Evolutionary conservation across 768 basidiomycete species (phyloP).

Genomic region (Leccinellum luteum): DNA sequence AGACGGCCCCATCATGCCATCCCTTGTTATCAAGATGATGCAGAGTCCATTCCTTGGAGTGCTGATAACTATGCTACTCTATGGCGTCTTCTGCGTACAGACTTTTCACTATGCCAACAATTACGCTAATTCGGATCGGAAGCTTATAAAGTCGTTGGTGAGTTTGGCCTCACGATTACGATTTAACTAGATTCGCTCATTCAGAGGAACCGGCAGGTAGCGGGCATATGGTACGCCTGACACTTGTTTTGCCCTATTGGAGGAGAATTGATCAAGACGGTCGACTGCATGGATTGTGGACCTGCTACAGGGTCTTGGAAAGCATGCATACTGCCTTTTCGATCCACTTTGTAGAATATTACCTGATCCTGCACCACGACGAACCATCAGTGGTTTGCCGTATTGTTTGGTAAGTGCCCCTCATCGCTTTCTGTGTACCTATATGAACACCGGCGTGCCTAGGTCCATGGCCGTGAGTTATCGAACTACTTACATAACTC

Average conservation of each 20-base stretch:
- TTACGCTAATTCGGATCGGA: constrained; percentile 7
- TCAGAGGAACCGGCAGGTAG: constrained; percentile 5
- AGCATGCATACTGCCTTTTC: constrained; percentile 14
- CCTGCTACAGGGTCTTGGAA: constrained; percentile 11
- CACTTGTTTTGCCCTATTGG: no score
- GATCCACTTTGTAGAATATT: constrained; percentile 12
- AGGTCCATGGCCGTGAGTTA: constrained; percentile 13
- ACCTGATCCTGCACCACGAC: constrained; percentile 15
- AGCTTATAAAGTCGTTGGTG: constrained; percentile 12
- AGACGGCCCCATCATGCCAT: constrained; percentile 1
- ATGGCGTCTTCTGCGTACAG: constrained; percentile 18
- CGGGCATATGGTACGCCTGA: constrained; percentile 9
- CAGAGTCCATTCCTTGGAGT: constrained; percentile 15
- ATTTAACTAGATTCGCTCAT: background rate
- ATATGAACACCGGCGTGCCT: background rate
- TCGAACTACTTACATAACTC: background rate
- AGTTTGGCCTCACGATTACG: background rate
- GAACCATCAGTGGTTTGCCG: background rate
- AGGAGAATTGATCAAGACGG: background rate
- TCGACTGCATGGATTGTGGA: no score
- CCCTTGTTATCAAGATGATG: constrained; percentile 4
- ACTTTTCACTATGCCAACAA: constrained; percentile 11
- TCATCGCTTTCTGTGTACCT: background rate
- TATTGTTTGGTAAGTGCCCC: constrained; percentile 10
- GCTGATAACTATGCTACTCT: constrained; percentile 7